Evolutionary conservation across 2,329 filamentous ascomycete genomes (phyloP), one percentile per base, ranked within the genome.

Genomic region (Fusarium drepaniforme): DNA sequence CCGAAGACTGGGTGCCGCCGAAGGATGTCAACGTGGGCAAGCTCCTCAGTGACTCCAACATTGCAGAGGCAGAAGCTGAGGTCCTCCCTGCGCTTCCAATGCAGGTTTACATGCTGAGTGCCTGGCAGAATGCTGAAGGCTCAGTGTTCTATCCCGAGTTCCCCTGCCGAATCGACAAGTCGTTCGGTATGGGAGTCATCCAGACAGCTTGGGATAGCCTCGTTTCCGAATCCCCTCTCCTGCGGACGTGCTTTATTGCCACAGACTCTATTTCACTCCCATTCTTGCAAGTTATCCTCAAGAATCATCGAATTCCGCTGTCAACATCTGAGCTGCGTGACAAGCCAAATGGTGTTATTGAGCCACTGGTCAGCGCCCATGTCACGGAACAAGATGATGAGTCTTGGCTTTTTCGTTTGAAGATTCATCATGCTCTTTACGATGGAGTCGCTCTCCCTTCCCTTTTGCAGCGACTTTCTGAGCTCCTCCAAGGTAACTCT

Each of bases 341-440:
- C 8, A 18, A 53, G 13, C 15, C 49, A n/a, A 42, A 21, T 9
- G 13, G 13, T 2, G 8, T 18, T 13, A n/a, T 64, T n/a, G 49
- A 70, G 8, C 75, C 75, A 9, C 35, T 79, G 15, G 60, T 78
- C 7, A 57, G 73, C 4, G 73, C 61, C 12, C 63, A 64, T 4
- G 51, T 71, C 12, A 33, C 35, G 28, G 67, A 74, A 2, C 64
- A 74, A 5, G 66, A 72, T 0, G 44, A 72, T 0, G 72, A 75
- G 0, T 69, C 74, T 4, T 83, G 81, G 76, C 46, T 72, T 0
- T 65, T 91, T 5, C 83, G 88, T 3, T 85, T 95, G 7, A 86
- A 86, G 30, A 92, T 98, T 6, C 95, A 98, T 73, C 96, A 98
- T 81, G 93, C 94, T 0, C 86, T 98, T 0, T 98, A 98, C 79